Conservation (phyloP, 257 asterid genomes). For the Anisodus acutangulus region DNA sequence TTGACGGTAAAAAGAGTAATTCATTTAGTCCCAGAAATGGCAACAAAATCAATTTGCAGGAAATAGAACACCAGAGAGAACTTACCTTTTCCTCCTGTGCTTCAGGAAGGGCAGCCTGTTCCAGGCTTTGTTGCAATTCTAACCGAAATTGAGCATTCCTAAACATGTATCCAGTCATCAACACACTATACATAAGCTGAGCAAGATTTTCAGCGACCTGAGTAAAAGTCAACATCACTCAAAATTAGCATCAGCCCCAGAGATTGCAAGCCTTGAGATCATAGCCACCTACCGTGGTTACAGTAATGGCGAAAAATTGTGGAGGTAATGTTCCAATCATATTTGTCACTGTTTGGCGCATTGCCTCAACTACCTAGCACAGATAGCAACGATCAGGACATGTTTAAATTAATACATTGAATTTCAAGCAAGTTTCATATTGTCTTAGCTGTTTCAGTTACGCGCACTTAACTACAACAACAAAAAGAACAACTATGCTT, state of each 20-base stretch:
- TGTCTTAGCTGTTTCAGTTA: too few species aligned
- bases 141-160: constrained; percentile 86
- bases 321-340: constrained; percentile 98
- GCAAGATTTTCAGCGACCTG: constrained; percentile 99
- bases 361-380: constrained; percentile 89
- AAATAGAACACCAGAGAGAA: constrained; percentile 18
- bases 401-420: too few species aligned
- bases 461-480: not conserved
- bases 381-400: not conserved
- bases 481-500: not conserved
- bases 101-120: constrained; percentile 95
- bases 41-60: not conserved
- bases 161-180: constrained; percentile 99
- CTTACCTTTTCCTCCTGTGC: constrained; percentile 65
- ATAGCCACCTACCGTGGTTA: constrained; percentile 69
- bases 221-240: constrained; percentile 28
- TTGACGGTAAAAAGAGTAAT: not conserved
- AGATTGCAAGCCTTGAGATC: not conserved
- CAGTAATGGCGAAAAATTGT: constrained; percentile 90
- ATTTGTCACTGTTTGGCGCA: constrained; percentile 97
- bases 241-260: constrained; percentile 27
- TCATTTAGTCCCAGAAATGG: not conserved
- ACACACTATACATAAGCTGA: constrained; percentile 93
- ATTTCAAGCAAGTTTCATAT: too few species aligned
- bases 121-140: constrained; percentile 96